These are phyloP conservation scores for Candida maris DNA, from an alignment of 805 yeast genomes.

Conservation along the genomic window DNA sequence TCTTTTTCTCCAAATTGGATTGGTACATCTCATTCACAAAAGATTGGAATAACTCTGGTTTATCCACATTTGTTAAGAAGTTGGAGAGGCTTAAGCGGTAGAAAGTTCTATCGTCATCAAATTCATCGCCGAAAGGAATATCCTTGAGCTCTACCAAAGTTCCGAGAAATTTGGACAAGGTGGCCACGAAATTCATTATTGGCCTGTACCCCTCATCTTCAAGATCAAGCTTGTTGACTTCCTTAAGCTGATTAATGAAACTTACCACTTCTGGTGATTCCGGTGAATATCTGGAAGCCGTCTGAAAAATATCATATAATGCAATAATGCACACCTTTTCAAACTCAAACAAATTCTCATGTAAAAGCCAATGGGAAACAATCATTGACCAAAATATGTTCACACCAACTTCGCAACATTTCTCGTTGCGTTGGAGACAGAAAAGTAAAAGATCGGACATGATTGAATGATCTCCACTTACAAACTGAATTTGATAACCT, in stretches of 20 bases:
- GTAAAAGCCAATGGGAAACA: slow-evolving; percentile 60
- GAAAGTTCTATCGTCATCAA: slow-evolving; percentile 83
- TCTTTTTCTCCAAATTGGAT: slow-evolving; percentile 53
- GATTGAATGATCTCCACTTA: slow-evolving; percentile 53
- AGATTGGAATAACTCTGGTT: slow-evolving; percentile 77
- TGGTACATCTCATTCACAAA: slow-evolving; percentile 73
- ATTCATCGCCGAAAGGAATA: slow-evolving; percentile 79
- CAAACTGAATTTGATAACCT: slow-evolving; percentile 67
- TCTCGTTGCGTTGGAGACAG: slow-evolving; percentile 62
- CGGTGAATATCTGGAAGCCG: slow-evolving; percentile 52
- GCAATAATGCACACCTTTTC: slow-evolving; percentile 63
- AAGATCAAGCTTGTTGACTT: slow-evolving; percentile 49
- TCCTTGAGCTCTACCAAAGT: slow-evolving; percentile 62
- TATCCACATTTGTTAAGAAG: slow-evolving; percentile 70
- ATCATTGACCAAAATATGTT: slow-evolving; percentile 68
- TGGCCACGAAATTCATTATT: slow-evolving; percentile 48
- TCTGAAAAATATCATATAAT: slow-evolving; percentile 59
- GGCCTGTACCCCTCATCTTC: slow-evolving; percentile 61
- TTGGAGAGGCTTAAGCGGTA: slow-evolving; percentile 72
- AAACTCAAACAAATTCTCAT: slow-evolving; percentile 54
- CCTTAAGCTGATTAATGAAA: slow-evolving; percentile 49
- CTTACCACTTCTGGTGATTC: slow-evolving; percentile 48
- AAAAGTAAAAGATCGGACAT: slow-evolving; percentile 62
- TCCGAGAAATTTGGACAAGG: slow-evolving; percentile 57
- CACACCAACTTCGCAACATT: slow-evolving; percentile 60